phyloP scores from a whole-genome alignment of 306 rosid genomes.

The Myrica gale region DNA sequence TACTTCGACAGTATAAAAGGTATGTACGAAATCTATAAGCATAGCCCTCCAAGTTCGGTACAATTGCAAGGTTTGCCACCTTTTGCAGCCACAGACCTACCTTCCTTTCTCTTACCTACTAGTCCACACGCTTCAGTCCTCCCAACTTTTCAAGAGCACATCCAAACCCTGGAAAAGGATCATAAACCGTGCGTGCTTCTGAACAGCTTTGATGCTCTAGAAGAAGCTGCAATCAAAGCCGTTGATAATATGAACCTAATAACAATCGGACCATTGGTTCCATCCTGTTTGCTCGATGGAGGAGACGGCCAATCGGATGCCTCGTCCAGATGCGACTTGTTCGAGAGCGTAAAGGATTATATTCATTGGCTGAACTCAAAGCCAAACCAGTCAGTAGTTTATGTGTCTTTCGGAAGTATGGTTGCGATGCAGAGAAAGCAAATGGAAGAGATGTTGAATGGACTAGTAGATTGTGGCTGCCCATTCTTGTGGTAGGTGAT shows the following conservation, averaged over 20 bases:
- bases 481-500: conserved; percentile 15
- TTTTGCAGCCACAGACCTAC: neutral
- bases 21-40: neutral
- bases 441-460: neutral
- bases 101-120: conserved; percentile 3
- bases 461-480: neutral
- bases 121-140: neutral
- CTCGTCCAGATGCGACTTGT: neutral
- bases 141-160: conserved; percentile 3
- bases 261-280: conserved; percentile 5
- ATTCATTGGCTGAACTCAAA: conserved; percentile 8
- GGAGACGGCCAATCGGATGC: neutral
- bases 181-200: neutral
- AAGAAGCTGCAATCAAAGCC: neutral
- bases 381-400: neutral
- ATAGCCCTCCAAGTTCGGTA: neutral
- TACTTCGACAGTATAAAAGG: neutral
- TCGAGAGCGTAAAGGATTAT: neutral
- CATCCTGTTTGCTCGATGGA: neutral
- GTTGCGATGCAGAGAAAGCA: neutral
- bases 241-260: neutral
- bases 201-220: conserved; percentile 7
- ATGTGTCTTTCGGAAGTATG: conserved; percentile 11
- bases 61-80: conserved; percentile 3
- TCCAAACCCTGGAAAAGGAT: conserved; percentile 10